Evolutionary conservation across 805 yeast genomes (phyloP).

Genomic region (Hanseniaspora taiwanica): DNA sequence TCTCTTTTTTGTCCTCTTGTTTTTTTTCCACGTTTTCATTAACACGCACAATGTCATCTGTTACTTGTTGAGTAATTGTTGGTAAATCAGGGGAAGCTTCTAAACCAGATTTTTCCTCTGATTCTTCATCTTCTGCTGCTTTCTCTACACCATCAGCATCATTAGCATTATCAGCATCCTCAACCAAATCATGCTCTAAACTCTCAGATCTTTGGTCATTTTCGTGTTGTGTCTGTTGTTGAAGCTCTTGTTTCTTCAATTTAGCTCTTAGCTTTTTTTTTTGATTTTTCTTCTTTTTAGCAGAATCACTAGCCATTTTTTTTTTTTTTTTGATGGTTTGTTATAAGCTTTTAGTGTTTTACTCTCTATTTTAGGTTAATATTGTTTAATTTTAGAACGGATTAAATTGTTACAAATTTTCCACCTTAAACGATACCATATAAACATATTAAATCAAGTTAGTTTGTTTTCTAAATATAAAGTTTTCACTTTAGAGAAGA

Average conservation of each 20-base stretch:
- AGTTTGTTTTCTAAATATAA: too few relatives aligned
- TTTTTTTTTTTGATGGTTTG: not conserved
- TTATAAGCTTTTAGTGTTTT: not conserved
- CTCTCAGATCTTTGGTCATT: constrained; percentile 1
- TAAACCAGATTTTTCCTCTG: constrained; percentile 2
- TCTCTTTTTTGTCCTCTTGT: too few relatives aligned
- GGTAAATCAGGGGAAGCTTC: not conserved
- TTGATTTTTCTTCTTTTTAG: constrained; percentile 21
- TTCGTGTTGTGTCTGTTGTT: constrained; percentile 1
- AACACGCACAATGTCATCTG: too few relatives aligned
- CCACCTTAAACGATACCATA: too few relatives aligned
- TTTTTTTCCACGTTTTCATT: too few relatives aligned
- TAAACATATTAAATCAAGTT: too few relatives aligned
- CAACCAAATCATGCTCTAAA: not conserved
- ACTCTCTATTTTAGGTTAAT: not conserved
- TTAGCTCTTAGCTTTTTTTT: constrained; percentile 23
- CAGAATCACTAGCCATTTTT: constrained; percentile 21
- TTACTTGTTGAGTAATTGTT: not conserved
- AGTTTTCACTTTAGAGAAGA: too few relatives aligned
- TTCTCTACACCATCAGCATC: constrained; percentile 10
- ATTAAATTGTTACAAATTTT: too few relatives aligned
- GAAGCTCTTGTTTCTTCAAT: constrained; percentile 16
- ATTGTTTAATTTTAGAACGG: too few relatives aligned
- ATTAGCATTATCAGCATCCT: constrained; percentile 1
- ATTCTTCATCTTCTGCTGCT: constrained; percentile 7